Percentiles rank a stretch among this genome's conserved stretches.
phyloP scores from a whole-genome alignment of 1,284 basidiomycete species.

The Inonotus hispidus region DNA sequence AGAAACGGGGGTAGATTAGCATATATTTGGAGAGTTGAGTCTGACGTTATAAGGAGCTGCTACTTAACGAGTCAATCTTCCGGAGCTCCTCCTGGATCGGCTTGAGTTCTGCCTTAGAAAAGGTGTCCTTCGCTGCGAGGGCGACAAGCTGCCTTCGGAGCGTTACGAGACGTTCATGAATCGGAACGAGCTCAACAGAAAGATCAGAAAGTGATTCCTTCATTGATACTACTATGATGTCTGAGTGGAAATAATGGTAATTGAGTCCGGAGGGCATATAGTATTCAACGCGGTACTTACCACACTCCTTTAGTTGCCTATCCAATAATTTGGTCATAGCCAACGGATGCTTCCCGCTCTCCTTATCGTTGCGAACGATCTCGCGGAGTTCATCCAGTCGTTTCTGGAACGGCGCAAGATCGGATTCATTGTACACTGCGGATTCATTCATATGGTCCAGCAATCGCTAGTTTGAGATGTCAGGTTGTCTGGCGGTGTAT shows the following conservation, averaged over 20 bases:
- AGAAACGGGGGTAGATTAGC: not conserved
- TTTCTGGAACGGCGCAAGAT: slow-evolving; percentile 80
- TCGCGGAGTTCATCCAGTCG: slow-evolving; percentile 74
- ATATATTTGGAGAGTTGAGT: slow-evolving; percentile 22
- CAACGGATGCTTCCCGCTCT: slow-evolving; percentile 78
- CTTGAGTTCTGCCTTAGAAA: slow-evolving; percentile 85
- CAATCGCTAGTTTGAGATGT: slow-evolving; percentile 63
- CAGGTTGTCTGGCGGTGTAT: not conserved
- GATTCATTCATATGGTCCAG: slow-evolving; percentile 92
- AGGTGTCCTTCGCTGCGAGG: slow-evolving; percentile 82
- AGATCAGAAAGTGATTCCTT: slow-evolving; percentile 83
- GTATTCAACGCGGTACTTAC: slow-evolving; percentile 42
- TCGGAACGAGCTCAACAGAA: slow-evolving; percentile 81
- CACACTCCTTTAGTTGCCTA: slow-evolving; percentile 88
- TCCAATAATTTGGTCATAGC: slow-evolving; percentile 89
- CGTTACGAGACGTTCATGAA: slow-evolving; percentile 85
- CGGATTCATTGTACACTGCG: slow-evolving; percentile 85
- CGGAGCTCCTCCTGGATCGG: slow-evolving; percentile 89
- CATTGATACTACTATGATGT: slow-evolving; percentile 69
- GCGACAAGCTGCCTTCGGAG: slow-evolving; percentile 87
- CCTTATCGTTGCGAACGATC: slow-evolving; percentile 79
- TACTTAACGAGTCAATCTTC: slow-evolving; percentile 90
- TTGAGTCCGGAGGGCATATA: slow-evolving; percentile 13
- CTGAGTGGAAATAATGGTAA: slow-evolving; percentile 38
- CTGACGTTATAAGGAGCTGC: slow-evolving; percentile 26